phyloP scores from a whole-genome alignment of 2,329 filamentous ascomycete species.

The Pseudocercospora fijiensis region DNA sequence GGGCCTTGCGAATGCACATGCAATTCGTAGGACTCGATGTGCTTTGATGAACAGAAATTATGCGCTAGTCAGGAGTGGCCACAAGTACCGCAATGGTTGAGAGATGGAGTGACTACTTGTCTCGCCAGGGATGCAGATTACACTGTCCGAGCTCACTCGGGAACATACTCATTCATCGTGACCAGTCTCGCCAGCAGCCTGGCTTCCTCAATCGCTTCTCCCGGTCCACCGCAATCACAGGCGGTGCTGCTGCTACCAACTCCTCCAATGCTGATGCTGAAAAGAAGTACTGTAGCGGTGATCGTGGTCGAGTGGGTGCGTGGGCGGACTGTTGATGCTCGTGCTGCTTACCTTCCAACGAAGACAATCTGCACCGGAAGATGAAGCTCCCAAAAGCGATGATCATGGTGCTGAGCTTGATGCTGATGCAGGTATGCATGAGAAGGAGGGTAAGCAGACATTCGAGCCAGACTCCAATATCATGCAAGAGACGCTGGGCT shows the following conservation, averaged over 20 bases:
- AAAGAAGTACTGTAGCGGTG: not conserved
- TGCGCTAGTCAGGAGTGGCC: constrained; percentile 10
- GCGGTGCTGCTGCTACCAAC: not conserved
- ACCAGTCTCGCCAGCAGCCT: constrained; percentile 6
- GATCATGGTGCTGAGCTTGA: constrained; percentile 1
- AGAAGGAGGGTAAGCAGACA: constrained; percentile 2
- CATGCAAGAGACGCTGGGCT: not conserved
- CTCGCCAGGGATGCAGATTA: constrained; percentile 8
- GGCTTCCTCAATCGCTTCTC: not conserved
- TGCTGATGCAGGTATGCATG: not conserved
- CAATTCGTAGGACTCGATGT: constrained; percentile 10
- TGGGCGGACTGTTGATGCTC: not conserved
- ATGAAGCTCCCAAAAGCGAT: not conserved
- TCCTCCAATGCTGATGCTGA: not conserved
- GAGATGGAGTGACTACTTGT: constrained; percentile 7
- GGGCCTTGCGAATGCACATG: constrained; percentile 9
- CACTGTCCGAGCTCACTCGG: constrained; percentile 7
- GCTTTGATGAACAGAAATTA: constrained; percentile 11
- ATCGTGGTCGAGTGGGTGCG: not conserved
- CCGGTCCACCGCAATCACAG: not conserved
- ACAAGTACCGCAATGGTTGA: constrained; percentile 11
- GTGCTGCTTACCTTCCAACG: not conserved
- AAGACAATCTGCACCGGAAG: not conserved
- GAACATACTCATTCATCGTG: constrained; percentile 8
- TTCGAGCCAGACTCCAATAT: not conserved